A percentile compares a stretch with the other conserved stretches of the same genome.
phyloP scores from a whole-genome alignment of 202 grass and related monocot genomes.

The Zoysia matrella region DNA sequence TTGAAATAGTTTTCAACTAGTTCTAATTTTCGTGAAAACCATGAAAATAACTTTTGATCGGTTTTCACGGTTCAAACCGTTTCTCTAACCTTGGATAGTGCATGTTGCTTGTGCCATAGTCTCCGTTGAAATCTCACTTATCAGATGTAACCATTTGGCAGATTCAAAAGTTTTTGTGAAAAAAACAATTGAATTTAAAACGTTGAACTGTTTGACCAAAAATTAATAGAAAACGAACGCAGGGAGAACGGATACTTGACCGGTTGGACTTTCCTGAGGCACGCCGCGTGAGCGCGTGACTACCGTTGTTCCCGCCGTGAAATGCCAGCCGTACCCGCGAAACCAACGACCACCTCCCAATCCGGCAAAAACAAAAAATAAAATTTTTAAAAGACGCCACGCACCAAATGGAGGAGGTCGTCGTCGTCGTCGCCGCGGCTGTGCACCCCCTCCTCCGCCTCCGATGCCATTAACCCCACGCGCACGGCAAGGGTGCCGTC shows the following conservation, averaged over 20 bases:
- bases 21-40: no score
- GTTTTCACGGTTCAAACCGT: no score
- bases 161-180: no score
- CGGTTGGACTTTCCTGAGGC: background rate
- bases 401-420: slow-evolving; percentile 41
- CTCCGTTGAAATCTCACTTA: no score
- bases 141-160: no score
- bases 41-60: no score
- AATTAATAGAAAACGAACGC: background rate
- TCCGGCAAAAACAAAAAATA: background rate
- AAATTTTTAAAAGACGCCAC: background rate
- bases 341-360: background rate
- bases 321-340: background rate
- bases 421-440: slow-evolving; percentile 24
- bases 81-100: no score
- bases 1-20: no score
- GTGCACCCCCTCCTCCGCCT: background rate
- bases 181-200: background rate
- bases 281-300: background rate
- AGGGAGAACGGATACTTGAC: background rate
- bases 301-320: background rate
- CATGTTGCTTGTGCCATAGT: no score
- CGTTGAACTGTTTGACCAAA: background rate
- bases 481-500: slow-evolving; percentile 19
- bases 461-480: slow-evolving; percentile 50